Evolutionary conservation across 257 asterid species (phyloP).

Genomic region (Schizonepeta tenuifolia): DNA sequence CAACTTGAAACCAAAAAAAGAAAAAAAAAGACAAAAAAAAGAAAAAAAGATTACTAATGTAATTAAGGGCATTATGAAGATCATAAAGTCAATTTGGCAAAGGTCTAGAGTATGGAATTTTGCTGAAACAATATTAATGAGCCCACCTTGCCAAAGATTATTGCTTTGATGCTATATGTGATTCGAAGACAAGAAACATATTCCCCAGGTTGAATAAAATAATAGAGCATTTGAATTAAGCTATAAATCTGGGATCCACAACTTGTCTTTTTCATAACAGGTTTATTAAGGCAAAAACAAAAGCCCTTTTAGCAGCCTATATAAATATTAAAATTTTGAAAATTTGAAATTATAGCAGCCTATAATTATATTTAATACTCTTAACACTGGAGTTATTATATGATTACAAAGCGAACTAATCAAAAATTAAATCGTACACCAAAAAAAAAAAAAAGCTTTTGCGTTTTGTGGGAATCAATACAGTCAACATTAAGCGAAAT

Average conservation of each 20-base stretch:
- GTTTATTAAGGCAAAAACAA: neutral
- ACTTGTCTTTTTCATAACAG: neutral
- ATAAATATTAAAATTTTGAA: neutral
- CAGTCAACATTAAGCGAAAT: no score
- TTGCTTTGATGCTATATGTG: conserved; percentile 26
- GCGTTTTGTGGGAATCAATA: no score
- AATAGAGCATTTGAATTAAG: neutral
- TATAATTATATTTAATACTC: no score
- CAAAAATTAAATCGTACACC: no score
- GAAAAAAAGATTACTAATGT: neutral
- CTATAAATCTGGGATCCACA: neutral
- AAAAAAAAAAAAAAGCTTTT: no score
- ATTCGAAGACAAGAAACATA: conserved; percentile 39
- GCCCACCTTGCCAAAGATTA: conserved; percentile 29
- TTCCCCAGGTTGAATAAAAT: conserved; percentile 29
- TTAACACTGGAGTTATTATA: no score
- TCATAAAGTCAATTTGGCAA: conserved; percentile 31
- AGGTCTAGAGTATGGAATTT: conserved; percentile 27
- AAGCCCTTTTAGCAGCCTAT: neutral
- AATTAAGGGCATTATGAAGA: conserved; percentile 33
- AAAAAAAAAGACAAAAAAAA: no score
- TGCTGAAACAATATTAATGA: conserved; percentile 8
- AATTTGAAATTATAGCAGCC: neutral
- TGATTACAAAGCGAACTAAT: no score
- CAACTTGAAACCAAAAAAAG: conserved; percentile 25